Conservation (phyloP, 306 rosid genomes). For the Vigna mungo region DNA sequence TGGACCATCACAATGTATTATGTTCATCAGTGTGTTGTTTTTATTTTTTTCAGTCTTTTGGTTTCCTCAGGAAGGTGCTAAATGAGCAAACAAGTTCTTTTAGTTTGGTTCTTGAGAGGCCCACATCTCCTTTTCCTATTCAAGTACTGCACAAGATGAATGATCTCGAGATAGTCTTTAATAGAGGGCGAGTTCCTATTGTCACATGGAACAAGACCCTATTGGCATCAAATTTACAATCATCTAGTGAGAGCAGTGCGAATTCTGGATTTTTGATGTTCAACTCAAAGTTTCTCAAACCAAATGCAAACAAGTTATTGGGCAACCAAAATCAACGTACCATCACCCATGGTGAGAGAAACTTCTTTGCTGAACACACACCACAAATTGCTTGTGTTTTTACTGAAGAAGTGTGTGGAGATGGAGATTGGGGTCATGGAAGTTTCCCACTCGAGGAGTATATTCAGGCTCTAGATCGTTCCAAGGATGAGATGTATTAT, state of each 20-base stretch:
- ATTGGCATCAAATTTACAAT: slow-evolving; percentile 69
- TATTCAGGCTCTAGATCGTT: slow-evolving; percentile 79
- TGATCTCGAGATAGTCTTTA: slow-evolving; percentile 72
- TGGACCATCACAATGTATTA: slow-evolving; percentile 44
- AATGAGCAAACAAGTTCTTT: slow-evolving; percentile 58
- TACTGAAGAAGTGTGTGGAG: slow-evolving; percentile 77
- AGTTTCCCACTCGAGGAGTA: slow-evolving; percentile 90
- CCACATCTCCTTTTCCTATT: slow-evolving; percentile 55
- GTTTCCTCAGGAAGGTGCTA: slow-evolving; percentile 58
- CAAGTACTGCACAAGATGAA: slow-evolving; percentile 56
- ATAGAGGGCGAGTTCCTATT: slow-evolving; percentile 83
- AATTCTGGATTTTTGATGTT: slow-evolving; percentile 74
- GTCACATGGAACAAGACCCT: slow-evolving; percentile 76
- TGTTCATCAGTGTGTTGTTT: slow-evolving; percentile 65
- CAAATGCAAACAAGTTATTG: slow-evolving; percentile 68
- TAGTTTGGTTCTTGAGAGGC: slow-evolving; percentile 66
- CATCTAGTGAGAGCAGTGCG: slow-evolving; percentile 62
- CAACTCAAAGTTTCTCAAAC: slow-evolving; percentile 74
- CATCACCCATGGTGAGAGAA: slow-evolving; percentile 61
- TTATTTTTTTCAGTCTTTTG: slow-evolving; percentile 64
- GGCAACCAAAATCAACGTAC: slow-evolving; percentile 56
- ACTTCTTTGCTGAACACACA: slow-evolving; percentile 47
- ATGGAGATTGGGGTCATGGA: slow-evolving; percentile 93
- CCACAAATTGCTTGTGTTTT: slow-evolving; percentile 68
- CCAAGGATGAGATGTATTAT: slow-evolving; percentile 84